Base-by-base conservation (phyloP, 805 yeast genomes). In the Candida coleopterorum region DNA sequence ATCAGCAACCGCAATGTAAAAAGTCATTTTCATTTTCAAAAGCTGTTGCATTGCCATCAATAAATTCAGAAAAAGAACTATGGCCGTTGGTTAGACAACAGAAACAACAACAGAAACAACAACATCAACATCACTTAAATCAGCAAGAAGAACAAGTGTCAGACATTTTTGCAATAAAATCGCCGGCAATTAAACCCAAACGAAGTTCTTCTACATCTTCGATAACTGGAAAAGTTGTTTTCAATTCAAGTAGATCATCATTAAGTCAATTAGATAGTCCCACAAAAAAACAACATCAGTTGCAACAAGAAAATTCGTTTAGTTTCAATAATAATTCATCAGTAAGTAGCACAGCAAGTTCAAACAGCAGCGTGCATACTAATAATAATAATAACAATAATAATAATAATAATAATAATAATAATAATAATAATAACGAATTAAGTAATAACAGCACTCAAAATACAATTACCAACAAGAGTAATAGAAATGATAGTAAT, bases 151-250 rank as follows among this genome's bases (percentile, higher is more conserved):
- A 4, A 21, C 29, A 15, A 21, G 27, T 12, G 15, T 27, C 10
- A n/a, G 9, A 24, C 14, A 24, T 4, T 16, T 6, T 21, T 14
- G 4, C 14, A 11, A n/a, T n/a, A n/a, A n/a, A n/a, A n/a, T n/a
- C n/a, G n/a, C n/a, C n/a, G n/a, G 23, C 15, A 20, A 12, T 29
- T 18, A n/a, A 34, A 37, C 33, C 47, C 17, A 36, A 44, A 31
- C 18, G 32, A 8, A 28, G 29, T 6, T 42, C 53, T 15, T 56
- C 57, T 4, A 39, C 53, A 4, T 49, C 54, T 2, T 50, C 62
- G 4, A 48, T 55, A 12, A 60, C 60, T n/a, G 57, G 57, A 6
- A 52, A 50, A 39, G 34, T 50, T 6, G 60, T 59, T 12, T 52
- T 51, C 39, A 48, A 42, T 36, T 48, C 53, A 37, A 48, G 51